Conservation (phyloP, 345 rosid genomes). For the Lumnitzera littorea region DNA sequence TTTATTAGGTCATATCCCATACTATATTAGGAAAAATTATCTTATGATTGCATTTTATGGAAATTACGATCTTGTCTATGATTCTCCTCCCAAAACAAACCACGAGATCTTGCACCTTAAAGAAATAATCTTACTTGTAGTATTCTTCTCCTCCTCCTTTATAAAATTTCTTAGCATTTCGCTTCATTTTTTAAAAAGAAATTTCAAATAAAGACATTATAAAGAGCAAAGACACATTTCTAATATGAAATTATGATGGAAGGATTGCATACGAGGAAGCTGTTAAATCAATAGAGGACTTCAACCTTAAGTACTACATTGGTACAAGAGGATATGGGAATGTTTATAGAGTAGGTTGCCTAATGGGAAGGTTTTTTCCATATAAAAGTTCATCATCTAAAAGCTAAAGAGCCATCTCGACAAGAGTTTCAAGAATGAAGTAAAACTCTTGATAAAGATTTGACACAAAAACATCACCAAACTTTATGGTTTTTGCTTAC, state of each 20-base stretch:
- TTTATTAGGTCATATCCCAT: too few species aligned
- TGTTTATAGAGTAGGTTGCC: slow-evolving; percentile 17
- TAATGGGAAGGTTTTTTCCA: slow-evolving; percentile 5
- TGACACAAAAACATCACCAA: slow-evolving; percentile 7
- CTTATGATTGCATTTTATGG: too few species aligned
- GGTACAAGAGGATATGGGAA: slow-evolving; percentile 22
- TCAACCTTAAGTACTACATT: slow-evolving; percentile 18
- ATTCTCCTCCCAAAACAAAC: too few species aligned
- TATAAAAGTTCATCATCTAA: slow-evolving; percentile 11
- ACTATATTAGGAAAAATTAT: too few species aligned
- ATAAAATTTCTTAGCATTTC: not conserved
- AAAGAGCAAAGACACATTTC: not conserved
- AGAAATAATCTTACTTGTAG: not conserved
- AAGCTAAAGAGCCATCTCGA: not conserved
- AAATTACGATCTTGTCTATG: too few species aligned
- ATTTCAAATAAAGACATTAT: accelerated
- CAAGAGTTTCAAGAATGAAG: slow-evolving; percentile 7
- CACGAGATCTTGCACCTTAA: too few species aligned
- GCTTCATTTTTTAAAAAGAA: not conserved
- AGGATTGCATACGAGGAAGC: slow-evolving; percentile 14
- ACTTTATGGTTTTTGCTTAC: slow-evolving; percentile 5
- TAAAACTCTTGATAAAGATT: not conserved
- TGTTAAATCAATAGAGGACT: slow-evolving; percentile 11
- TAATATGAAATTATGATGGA: slow-evolving; percentile 16
- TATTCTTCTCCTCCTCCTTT: not conserved